Evolutionary conservation across 2,329 filamentous ascomycete genomes (phyloP).

Genomic region (Zymoseptoria passerinii): DNA sequence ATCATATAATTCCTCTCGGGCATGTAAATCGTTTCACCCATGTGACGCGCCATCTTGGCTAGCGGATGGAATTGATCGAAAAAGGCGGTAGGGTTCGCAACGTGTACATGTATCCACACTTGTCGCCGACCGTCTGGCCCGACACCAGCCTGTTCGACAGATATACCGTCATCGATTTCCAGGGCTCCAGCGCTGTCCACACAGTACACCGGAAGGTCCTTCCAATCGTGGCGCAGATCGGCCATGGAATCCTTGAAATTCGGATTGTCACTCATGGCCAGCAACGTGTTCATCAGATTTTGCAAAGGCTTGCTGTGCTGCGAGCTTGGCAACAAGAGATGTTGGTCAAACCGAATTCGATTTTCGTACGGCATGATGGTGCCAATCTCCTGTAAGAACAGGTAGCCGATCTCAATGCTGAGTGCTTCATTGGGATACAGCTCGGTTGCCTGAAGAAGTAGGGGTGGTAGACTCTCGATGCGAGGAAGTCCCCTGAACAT

Average conservation of each 20-base stretch:
- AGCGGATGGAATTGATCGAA: constrained; percentile 53
- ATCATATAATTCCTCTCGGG: constrained; percentile 50
- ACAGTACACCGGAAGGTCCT: constrained; percentile 56
- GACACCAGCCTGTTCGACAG: constrained; percentile 46
- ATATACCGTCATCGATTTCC: constrained; percentile 74
- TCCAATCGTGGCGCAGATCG: constrained; percentile 52
- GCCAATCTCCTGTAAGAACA: constrained; percentile 69
- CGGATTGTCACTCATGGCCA: constrained; percentile 24
- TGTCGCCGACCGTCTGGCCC: constrained; percentile 34
- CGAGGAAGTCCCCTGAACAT: constrained; percentile 47
- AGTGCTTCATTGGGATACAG: constrained; percentile 49
- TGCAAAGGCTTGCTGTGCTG: constrained; percentile 39
- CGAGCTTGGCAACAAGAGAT: constrained; percentile 44
- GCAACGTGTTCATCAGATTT: constrained; percentile 30
- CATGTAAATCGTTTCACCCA: constrained; percentile 49
- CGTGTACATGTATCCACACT: constrained; percentile 70
- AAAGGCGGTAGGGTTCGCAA: constrained; percentile 68
- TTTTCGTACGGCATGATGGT: constrained; percentile 65
- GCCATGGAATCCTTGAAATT: constrained; percentile 48
- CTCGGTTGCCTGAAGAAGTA: constrained; percentile 53
- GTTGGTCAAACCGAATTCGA: constrained; percentile 51
- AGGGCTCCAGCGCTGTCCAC: constrained; percentile 60
- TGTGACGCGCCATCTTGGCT: constrained; percentile 52
- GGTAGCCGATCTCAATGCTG: constrained; percentile 42
- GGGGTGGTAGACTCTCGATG: constrained; percentile 54